Base-by-base conservation (phyloP, 169 alveolate genomes). In the Plasmodium vinckei region DNA sequence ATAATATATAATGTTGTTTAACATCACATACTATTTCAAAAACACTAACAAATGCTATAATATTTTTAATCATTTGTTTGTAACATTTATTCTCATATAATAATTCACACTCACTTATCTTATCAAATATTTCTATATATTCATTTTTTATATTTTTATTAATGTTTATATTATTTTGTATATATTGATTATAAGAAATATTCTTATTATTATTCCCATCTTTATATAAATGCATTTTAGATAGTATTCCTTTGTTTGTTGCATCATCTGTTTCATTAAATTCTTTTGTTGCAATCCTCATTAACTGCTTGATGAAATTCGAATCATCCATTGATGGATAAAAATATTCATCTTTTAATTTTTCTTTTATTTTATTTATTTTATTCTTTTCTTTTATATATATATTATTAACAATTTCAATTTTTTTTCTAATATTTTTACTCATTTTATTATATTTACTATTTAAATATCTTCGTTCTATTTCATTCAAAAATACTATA, bases 1-100 rank as follows among this genome's bases (percentile, higher is more conserved):
- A 75, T 49, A 96, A 82, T 9, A 97, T 97, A 61, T 86, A 90
- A 77, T 95, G 95, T 25, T 92, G 82, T 63, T 93, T 82, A 7
- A 44, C 60, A 42, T 47, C 49, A 33, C 87, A 70, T 42, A 87
- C 64, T 5, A 71, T 17, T 46, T 87, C 89, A 87, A 91, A 93
- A 21, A 93, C 94, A 39, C 93, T 87, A 44, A 87, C 67, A 68
- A 87, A 93, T 15, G 94, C 95, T 57, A 47, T 27, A 10, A 93
- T 33, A 69, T 91, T 90, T 54, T 87, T 93, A 23, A 87, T 51
- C 73, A 93, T 63, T 25, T 87, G 94, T 25, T 73, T 70, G 46
- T 82, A 86, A 46, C 33, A 49, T 17, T 73, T 59, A 39, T 63
- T 75, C 56, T 93, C 92, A 13, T 87, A 87, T 33, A 64, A 72